A percentile compares a stretch with the other conserved stretches of the same genome.
phyloP scores from a whole-genome alignment of 306 rosid genomes.

The Cucumis cinereus region DNA sequence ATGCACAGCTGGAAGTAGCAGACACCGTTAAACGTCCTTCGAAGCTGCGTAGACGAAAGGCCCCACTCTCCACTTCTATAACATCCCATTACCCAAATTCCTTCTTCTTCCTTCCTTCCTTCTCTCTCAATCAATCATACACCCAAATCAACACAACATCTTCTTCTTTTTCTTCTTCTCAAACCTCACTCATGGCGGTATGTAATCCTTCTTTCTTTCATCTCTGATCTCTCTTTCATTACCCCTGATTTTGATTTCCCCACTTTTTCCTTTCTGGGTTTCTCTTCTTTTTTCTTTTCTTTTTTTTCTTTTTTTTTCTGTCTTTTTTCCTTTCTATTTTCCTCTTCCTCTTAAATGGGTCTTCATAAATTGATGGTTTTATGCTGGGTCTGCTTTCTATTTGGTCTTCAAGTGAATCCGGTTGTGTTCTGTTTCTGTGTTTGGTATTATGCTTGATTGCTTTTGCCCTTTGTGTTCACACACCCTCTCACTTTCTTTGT shows the following conservation, averaged over 20 bases:
- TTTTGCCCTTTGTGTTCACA: not conserved
- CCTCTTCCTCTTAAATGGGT: not conserved
- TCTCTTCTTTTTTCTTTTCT: not conserved
- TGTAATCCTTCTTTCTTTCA: not conserved
- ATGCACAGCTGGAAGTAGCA: slow-evolving; percentile 5
- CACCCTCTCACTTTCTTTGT: not conserved
- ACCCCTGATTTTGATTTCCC: not conserved
- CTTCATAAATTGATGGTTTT: not conserved
- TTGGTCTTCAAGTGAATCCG: not conserved
- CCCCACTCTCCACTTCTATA: slow-evolving; percentile 10
- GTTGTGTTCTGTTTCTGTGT: not conserved
- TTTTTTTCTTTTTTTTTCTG: not conserved
- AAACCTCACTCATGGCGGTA: slow-evolving; percentile 11
- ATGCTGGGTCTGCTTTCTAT: not conserved
- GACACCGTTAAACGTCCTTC: slow-evolving; percentile 12
- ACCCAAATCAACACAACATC: not conserved
- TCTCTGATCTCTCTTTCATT: not conserved
- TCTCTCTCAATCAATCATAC: not conserved
- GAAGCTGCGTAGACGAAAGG: not conserved
- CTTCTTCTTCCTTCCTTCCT: not conserved
- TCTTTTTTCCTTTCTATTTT: not conserved
- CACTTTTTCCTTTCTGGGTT: not conserved
- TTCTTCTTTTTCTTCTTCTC: not conserved
- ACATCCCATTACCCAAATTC: not conserved
- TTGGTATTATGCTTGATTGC: not conserved